These are phyloP conservation scores for Boletus fagicola DNA, from an alignment of 768 basidiomycete genomes.

Conservation along the genomic window DNA sequence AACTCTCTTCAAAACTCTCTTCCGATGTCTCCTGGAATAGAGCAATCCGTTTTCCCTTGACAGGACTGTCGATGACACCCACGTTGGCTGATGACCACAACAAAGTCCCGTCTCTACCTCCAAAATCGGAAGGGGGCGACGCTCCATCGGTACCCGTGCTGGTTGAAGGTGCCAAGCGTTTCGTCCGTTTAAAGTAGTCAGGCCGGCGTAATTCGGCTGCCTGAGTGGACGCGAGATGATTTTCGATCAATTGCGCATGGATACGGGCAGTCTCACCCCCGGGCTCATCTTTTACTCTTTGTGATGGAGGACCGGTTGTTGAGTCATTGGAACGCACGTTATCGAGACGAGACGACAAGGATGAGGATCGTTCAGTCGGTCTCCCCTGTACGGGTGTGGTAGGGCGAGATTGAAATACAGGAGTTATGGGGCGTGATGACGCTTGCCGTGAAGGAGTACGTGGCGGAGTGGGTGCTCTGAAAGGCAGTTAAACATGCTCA, in stretches of 20 bases:
- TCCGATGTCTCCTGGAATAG: constrained; percentile 81
- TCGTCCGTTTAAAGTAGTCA: constrained; percentile 66
- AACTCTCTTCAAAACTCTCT: constrained; percentile 80
- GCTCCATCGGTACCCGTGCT: constrained; percentile 18
- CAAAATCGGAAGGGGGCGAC: constrained; percentile 12
- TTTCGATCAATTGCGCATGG: constrained; percentile 51
- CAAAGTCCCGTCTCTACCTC: constrained; percentile 13
- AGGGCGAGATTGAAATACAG: constrained; percentile 12
- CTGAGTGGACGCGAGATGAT: constrained; percentile 45
- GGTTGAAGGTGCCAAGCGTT: constrained; percentile 44
- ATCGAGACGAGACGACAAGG: neutral
- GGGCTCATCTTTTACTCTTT: constrained; percentile 22
- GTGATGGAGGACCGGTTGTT: neutral
- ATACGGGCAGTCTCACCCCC: constrained; percentile 64
- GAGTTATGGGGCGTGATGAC: constrained; percentile 17
- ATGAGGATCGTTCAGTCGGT: neutral
- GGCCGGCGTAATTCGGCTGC: constrained; percentile 65
- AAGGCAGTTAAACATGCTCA: neutral
- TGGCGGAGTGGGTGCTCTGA: constrained; percentile 22
- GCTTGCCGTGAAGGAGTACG: constrained; percentile 14
- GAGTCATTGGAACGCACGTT: neutral
- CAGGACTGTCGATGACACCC: constrained; percentile 67
- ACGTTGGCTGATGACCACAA: constrained; percentile 35
- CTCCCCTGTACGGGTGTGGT: constrained; percentile 10
- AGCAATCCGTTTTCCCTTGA: constrained; percentile 69